Conservation (phyloP, 1,139 yeast genomes). For the Kurtzmaniella quercitrusa region DNA sequence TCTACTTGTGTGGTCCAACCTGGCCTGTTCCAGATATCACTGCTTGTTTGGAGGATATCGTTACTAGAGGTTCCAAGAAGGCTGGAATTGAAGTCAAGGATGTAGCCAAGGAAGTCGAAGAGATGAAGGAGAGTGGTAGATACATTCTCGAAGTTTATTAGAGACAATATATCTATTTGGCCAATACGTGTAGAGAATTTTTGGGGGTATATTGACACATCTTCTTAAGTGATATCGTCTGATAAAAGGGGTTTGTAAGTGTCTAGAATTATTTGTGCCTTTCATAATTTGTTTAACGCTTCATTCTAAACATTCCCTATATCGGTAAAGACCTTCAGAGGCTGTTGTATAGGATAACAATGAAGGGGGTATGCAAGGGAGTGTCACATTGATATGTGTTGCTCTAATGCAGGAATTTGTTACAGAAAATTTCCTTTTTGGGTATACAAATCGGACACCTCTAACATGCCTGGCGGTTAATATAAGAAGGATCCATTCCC, state of each 20-base stretch:
- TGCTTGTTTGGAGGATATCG: slow-evolving; percentile 81
- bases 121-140: slow-evolving; percentile 88
- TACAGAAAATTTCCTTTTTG: background rate
- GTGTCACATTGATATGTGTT: background rate
- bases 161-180: slow-evolving; percentile 7
- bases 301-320: no score
- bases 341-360: background rate
- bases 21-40: slow-evolving; percentile 99
- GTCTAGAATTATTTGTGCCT: no score
- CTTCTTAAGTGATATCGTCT: no score
- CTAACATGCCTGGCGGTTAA: no score
- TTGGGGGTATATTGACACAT: no score
- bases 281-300: no score
- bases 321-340: no score
- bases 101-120: slow-evolving; percentile 78
- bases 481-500: background rate
- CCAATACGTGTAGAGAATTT: background rate
- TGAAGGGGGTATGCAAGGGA: background rate
- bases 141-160: slow-evolving; percentile 92
- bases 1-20: slow-evolving; percentile 97
- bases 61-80: slow-evolving; percentile 63
- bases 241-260: no score
- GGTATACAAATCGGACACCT: background rate
- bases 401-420: background rate
- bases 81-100: slow-evolving; percentile 65